Percentiles rank a stretch among this genome's conserved stretches.
Evolutionary conservation across 1,139 yeast genomes (phyloP).

Genomic region (Meyerozyma carpophila): DNA sequence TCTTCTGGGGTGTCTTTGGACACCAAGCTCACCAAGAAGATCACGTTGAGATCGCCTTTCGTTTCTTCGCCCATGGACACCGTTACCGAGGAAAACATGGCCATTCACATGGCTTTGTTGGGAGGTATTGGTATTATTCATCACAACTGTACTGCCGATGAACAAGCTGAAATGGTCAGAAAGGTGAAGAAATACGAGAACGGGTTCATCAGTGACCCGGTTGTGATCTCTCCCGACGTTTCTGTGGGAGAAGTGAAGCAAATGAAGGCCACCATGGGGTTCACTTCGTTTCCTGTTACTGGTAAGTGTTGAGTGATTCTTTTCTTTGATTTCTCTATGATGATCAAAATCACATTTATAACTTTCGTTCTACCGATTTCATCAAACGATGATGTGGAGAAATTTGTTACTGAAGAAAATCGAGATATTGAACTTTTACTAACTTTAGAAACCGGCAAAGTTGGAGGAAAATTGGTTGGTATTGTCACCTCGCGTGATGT

Average conservation of each 20-base stretch:
- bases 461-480: conserved; percentile 89
- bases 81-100: conserved; percentile 96
- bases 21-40: conserved; percentile 83
- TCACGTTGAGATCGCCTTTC: conserved; percentile 87
- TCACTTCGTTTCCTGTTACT: conserved; percentile 98
- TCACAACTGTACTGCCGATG: conserved; percentile 94
- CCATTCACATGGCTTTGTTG: conserved; percentile 94
- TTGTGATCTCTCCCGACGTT: conserved; percentile 68
- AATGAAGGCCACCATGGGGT: conserved; percentile 72
- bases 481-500: conserved; percentile 95
- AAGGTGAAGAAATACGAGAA: conserved; percentile 96
- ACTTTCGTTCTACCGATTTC: conserved; percentile 99
- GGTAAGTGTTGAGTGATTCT: conserved; percentile 61
- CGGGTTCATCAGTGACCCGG: conserved; percentile 94
- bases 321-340: conserved; percentile 33
- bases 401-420: conserved; percentile 1
- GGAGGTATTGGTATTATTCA: conserved; percentile 99
- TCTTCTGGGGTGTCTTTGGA: conserved; percentile 73
- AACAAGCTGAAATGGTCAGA: conserved; percentile 97
- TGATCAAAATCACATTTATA: conserved; percentile 55
- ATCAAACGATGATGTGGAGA: conserved; percentile 98
- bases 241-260: conserved; percentile 79
- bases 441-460: conserved; percentile 69
- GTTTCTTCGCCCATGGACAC: conserved; percentile 99
- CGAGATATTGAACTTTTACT: conserved; percentile 12